Base-by-base conservation (phyloP, 1,284 basidiomycete species). In the Fistulinella cinereoalba region DNA sequence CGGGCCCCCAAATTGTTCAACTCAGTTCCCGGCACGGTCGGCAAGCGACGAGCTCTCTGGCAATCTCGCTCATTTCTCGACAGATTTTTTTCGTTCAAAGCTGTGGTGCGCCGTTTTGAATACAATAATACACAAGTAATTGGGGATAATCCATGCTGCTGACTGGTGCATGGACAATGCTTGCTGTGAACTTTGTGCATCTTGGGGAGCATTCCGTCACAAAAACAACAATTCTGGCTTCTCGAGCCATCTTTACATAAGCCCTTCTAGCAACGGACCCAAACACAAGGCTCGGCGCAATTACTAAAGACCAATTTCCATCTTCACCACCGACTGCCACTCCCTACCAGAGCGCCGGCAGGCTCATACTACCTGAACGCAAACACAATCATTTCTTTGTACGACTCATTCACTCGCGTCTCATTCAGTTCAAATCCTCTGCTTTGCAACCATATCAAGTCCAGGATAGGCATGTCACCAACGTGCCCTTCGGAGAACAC, bases 401-500 rank as follows among this genome's bases (percentile, higher is more conserved):
- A 50, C 50, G 31, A 46, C 3, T 46, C 24, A 34, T 43, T 16
- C 11, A 12, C 36, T 13, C 37, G 11, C 19, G 24, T 49, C 38
- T 32, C 34, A 23, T 33, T 18, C 21, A 12, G 18, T 31, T 37
- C 40, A 27, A 37, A 45, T 37, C 37, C 29, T 34, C 13, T 23
- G 23, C 25, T 46, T 40, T 31, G 23, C 27, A 21, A 23, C 32
- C 31, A 22, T 18, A 22, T 9, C 37, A 16, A 44, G 5, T 34
- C 16, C 12, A 34, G 41, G 22, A 32, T 41, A 46, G 45, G 11
- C 13, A 66, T 66, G 64, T 51, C 51, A 5, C 49, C 54, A 3
- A 56, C 63, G 47, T 83, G 80, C 57, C 75, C 80, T 10, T 73
- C 77, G 2, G 73, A 76, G 46, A 85, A 87, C 55, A 64, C 68